phyloP scores from a whole-genome alignment of 2,329 filamentous ascomycete genomes.

The Cladophialophora chaetospira region DNA sequence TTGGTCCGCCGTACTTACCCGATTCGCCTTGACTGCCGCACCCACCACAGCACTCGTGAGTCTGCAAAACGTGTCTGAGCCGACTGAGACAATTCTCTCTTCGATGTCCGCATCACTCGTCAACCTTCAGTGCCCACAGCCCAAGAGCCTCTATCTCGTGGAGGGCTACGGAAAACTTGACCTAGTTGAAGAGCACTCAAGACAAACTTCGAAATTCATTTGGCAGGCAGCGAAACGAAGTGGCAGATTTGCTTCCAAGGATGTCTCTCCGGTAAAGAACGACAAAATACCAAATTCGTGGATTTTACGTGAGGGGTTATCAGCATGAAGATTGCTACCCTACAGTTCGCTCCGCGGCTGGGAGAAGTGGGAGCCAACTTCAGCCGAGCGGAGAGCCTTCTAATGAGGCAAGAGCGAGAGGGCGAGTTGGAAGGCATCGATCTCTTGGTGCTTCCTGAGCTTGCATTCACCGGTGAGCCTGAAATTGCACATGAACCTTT shows the following conservation, averaged over 20 bases:
- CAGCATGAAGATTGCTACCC: slow-evolving; percentile 50
- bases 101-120: too few relatives aligned
- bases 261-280: not conserved
- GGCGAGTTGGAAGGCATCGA: slow-evolving; percentile 46
- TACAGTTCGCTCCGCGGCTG: slow-evolving; percentile 48
- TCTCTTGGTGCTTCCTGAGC: slow-evolving; percentile 62
- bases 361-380: slow-evolving; percentile 51
- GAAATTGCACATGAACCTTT: not conserved
- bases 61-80: too few relatives aligned
- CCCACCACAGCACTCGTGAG: too few relatives aligned
- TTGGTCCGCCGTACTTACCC: too few relatives aligned
- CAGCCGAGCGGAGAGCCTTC: slow-evolving; percentile 44
- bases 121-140: too few relatives aligned
- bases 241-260: not conserved
- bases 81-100: too few relatives aligned
- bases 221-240: too few relatives aligned
- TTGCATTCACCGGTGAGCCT: slow-evolving; percentile 60
- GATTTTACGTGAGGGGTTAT: not conserved
- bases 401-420: slow-evolving; percentile 40
- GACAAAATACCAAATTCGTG: not conserved
- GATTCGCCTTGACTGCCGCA: too few relatives aligned
- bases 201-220: too few relatives aligned
- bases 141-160: too few relatives aligned
- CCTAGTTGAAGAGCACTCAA: too few relatives aligned
- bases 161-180: too few relatives aligned